A percentile compares a stretch with the other conserved stretches of the same genome.
Conservation (phyloP, 495 filamentous ascomycete species). For the Lentithecium fluviatile region DNA sequence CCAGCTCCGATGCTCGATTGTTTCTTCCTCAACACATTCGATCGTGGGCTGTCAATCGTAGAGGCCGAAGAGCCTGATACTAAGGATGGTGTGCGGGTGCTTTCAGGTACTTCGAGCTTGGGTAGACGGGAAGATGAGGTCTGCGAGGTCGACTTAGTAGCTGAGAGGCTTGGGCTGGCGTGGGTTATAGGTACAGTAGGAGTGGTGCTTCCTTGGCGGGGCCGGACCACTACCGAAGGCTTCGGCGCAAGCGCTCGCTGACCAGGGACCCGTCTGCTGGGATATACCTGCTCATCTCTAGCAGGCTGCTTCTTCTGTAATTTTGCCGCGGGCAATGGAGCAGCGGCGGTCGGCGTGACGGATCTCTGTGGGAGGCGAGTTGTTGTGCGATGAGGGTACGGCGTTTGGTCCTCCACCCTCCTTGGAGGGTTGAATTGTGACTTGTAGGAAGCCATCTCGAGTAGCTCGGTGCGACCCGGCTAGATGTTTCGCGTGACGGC, state of each 20-base stretch:
- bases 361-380: conserved; percentile 33
- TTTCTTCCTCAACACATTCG: conserved; percentile 41
- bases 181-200: conserved; percentile 17
- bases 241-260: conserved; percentile 21
- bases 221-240: conserved; percentile 5
- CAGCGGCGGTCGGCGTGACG: conserved; percentile 23
- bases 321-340: conserved; percentile 31
- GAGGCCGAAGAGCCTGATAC: conserved; percentile 45
- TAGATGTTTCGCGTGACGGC: conserved; percentile 20
- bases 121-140: conserved; percentile 30
- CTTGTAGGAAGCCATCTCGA: conserved; percentile 41
- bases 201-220: conserved; percentile 24
- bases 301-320: conserved; percentile 31
- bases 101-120: conserved; percentile 30
- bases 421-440: conserved; percentile 34
- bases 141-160: conserved; percentile 17
- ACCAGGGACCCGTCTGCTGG: conserved; percentile 11
- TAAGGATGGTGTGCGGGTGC: conserved; percentile 42
- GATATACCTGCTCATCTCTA: conserved; percentile 28
- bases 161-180: neutral
- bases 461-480: conserved; percentile 32
- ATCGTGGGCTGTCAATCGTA: conserved; percentile 42
- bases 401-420: conserved; percentile 29
- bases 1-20: conserved; percentile 36
- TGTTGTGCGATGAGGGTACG: conserved; percentile 26